Evolutionary conservation across 805 yeast species (phyloP), one percentile per base, ranked within the genome.

Genomic region (Candida patagonica): DNA sequence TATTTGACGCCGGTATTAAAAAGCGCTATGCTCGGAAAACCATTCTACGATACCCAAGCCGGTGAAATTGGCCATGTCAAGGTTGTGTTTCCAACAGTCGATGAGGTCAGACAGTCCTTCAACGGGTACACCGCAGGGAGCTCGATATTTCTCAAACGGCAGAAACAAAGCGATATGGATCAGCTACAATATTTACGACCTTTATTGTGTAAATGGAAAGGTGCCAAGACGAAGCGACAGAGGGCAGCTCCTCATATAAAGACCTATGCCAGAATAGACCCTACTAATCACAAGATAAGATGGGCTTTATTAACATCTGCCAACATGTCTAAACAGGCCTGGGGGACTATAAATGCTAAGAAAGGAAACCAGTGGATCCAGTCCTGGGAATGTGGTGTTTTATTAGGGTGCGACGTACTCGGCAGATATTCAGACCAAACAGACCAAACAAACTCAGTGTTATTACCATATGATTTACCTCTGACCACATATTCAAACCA

Each of bases 251-350:
- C 79, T 1, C 95, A 85, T 58, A 76, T 79, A 10, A 85, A 85
- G 56, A 72, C 82, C 24, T 76, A 80, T 49, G 31, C 20, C 8
- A 40, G 45, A 13, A 35, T 46, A 16, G 33, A 22, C 26, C 13
- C 16, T 1, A 39, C 39, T 20, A 41, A 44, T 1, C 37, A 29
- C 6, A 26, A 74, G 47, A 54, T 81, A 4, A 69, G 73, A 37
- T 85, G 94, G 94, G 69, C 78, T 15, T 55, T 81, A 5, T 65
- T 81, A 53, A 81, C 92, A 0, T 78, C 87, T 35, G 81, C 85
- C 24, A 85, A 85, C 52, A 52, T 83, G 30, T 78, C 88, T 24
- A 73, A 73, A 40, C 80, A 75, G 44, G 95, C 94, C 1, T 85
- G 95, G 95, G 95, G 95, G 0, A 60, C 54, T 4, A 61, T 63